Evolutionary conservation across 2,329 filamentous ascomycete species (phyloP), one percentile per base, ranked within the genome.

Genomic region (Coniella lustricola): DNA sequence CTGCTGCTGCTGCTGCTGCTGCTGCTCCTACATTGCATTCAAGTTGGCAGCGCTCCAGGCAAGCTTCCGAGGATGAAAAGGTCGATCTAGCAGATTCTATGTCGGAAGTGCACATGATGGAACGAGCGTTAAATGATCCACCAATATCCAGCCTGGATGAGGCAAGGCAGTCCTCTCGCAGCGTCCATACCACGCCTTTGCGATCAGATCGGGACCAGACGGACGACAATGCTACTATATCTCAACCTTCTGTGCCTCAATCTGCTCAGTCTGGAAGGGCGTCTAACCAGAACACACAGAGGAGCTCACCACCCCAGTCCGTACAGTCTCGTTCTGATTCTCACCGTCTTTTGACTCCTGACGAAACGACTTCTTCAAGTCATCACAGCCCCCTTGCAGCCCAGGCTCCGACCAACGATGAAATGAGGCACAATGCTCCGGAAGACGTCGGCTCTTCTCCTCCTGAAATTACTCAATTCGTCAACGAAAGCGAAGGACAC

Each of bases 301-400:
- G 47, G 37, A 55, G 58, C 59, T 56, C 50, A 47, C 50, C 40
- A 47, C 44, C 51, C 46, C 52, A 58, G 56, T 54, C 54, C 58
- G 49, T 54, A 58, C 60, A 58, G 60, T 67, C 64, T 56, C 67
- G 57, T 57, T 67, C 63, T 52, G 68, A 66, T 35, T 64, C 66
- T 21, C 70, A 63, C 43, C 72, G 73, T 52, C 64, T 78, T 53
- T 73, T 74, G 51, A 77, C 75, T 35, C 75, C 75, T 46, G 75
- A 78, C 53, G 69, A 77, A 54, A 77, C 70, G 46, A 70, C 70
- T 14, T 69, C 71, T 32, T 53, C 50, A 22, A 48, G 44, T 41
- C 14, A 46, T 12, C 50, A 53, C 31, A 46, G 40, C 31, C 49
- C 38, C 38, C 31, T 36, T 29, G 48, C 40, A 13, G 33, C 14